Percentiles rank a stretch among this genome's conserved stretches.
Conservation (phyloP, 345 rosid genomes). For the Acer yangbiense region DNA sequence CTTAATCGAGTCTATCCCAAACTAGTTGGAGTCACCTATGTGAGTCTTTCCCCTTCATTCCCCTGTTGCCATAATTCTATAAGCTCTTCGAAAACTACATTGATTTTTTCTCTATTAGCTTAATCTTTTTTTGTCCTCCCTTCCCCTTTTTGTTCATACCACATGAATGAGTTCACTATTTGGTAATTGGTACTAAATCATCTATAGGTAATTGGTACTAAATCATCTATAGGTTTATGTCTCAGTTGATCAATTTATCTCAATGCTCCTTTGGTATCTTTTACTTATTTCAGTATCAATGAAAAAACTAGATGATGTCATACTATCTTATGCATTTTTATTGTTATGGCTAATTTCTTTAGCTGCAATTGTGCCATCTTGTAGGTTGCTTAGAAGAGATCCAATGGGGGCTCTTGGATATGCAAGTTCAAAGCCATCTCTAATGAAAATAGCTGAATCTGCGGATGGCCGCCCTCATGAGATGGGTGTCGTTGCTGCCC, state of each 20-base stretch:
- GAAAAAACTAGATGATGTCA: not conserved
- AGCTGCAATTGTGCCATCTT: conserved; percentile 18
- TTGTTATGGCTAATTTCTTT: conserved; percentile 13
- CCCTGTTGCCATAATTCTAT: not conserved
- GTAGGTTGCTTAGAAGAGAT: conserved; percentile 92
- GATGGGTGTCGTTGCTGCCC: conserved; percentile 86
- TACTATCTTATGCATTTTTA: not conserved
- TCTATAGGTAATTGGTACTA: not conserved
- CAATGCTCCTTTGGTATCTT: not conserved
- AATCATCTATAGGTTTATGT: not conserved
- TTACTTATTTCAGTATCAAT: not conserved
- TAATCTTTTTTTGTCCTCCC: not conserved
- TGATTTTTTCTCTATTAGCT: not conserved
- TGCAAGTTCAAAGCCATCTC: conserved; percentile 67
- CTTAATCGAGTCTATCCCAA: not conserved
- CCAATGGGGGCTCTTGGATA: conserved; percentile 99
- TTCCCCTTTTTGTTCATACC: too few species aligned
- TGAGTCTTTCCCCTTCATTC: not conserved
- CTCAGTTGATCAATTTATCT: not conserved
- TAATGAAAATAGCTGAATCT: conserved; percentile 73
- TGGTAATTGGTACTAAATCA: not conserved
- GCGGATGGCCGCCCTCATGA: conserved; percentile 87
- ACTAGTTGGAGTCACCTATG: not conserved
- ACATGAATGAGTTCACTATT: not conserved
- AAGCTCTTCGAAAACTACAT: not conserved